phyloP scores from a whole-genome alignment of 345 rosid species.

The Euphorbia peplus region DNA sequence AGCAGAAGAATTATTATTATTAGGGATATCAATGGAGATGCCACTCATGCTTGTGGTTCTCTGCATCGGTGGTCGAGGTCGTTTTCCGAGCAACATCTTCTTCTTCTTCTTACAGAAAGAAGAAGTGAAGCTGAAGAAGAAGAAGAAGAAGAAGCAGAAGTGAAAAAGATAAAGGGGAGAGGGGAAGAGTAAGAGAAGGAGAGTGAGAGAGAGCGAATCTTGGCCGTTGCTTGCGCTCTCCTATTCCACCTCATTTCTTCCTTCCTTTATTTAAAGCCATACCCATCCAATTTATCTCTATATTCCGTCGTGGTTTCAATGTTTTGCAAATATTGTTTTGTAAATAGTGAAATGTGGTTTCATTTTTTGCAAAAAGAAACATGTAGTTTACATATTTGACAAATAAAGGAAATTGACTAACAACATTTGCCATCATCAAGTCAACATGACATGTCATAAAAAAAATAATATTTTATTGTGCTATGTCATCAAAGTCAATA shows the following conservation, averaged over 20 bases:
- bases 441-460: too few relatives aligned
- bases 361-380: too few relatives aligned
- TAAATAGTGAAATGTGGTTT: too few relatives aligned
- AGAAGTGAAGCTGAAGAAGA: background rate
- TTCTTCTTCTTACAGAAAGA: background rate
- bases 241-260: constrained; percentile 34
- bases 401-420: too few relatives aligned
- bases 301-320: too few relatives aligned
- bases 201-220: constrained; percentile 37
- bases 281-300: too few relatives aligned
- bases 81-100: constrained; percentile 62
- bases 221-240: constrained; percentile 54
- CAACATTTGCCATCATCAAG: too few relatives aligned
- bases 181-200: background rate
- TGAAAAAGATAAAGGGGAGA: constrained; percentile 14
- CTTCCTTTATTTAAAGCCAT: background rate
- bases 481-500: too few relatives aligned
- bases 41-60: constrained; percentile 74
- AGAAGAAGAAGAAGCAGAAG: constrained; percentile 3
- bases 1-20: too few relatives aligned
- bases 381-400: too few relatives aligned
- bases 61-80: constrained; percentile 56
- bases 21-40: constrained; percentile 39
- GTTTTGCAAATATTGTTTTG: too few relatives aligned
- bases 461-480: too few relatives aligned